phyloP scores from a whole-genome alignment of 2,329 filamentous ascomycete species.

The Trichophyton mentagrophytes region DNA sequence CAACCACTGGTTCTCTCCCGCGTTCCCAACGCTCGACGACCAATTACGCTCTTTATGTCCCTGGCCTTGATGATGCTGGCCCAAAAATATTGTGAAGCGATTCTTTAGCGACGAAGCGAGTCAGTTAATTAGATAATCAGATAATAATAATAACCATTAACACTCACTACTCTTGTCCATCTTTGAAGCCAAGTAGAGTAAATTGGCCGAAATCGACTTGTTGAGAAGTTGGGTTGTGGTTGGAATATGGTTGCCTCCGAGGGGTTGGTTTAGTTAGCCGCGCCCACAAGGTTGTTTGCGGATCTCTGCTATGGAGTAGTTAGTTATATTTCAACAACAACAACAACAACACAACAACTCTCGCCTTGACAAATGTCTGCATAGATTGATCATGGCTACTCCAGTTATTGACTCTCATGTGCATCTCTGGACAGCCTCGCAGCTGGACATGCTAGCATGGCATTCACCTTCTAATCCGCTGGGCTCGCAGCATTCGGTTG shows the following conservation, averaged over 20 bases:
- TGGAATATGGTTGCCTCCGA: too few species aligned
- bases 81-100: neutral
- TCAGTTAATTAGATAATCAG: neutral
- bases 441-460: conserved; percentile 59
- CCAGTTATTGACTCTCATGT: conserved; percentile 80
- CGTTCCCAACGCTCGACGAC: neutral
- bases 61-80: neutral
- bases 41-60: neutral
- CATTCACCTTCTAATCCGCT: conserved; percentile 48
- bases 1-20: neutral
- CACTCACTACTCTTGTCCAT: neutral
- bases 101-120: neutral
- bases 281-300: too few species aligned
- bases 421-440: conserved; percentile 65
- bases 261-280: too few species aligned
- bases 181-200: neutral
- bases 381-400: conserved; percentile 15
- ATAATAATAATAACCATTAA: neutral
- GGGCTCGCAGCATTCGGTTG: conserved; percentile 49
- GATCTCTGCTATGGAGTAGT: neutral
- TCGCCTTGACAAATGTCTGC: neutral
- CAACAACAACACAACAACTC: too few species aligned
- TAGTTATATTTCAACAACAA: neutral
- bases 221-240: neutral
- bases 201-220: neutral